Conservation (phyloP, 169 alveolate species). For the Plasmodium chabaudi region DNA sequence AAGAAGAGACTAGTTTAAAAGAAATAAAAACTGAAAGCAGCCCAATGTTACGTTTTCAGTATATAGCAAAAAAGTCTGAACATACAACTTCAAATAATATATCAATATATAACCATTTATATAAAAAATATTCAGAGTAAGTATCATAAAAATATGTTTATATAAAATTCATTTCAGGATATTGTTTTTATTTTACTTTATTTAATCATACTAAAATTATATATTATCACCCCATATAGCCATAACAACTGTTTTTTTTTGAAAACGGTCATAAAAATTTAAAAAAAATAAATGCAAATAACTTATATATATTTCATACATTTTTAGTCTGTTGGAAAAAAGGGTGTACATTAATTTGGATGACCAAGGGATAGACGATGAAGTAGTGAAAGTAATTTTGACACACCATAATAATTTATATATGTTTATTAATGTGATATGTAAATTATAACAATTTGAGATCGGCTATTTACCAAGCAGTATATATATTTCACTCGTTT, state of each 20-base stretch:
- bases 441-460: too few relatives aligned
- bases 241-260: neutral
- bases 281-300: too few relatives aligned
- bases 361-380: constrained; percentile 48
- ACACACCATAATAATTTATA: neutral
- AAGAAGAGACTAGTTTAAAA: neutral
- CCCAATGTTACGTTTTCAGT: constrained; percentile 43
- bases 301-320: neutral
- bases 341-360: constrained; percentile 34
- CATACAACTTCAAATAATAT: neutral
- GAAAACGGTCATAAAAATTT: too few relatives aligned
- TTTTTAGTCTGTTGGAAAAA: constrained; percentile 28
- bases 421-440: too few relatives aligned
- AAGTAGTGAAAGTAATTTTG: constrained; percentile 28
- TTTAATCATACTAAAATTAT: too few relatives aligned
- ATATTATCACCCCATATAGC: too few relatives aligned
- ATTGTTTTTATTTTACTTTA: too few relatives aligned
- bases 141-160: neutral
- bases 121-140: constrained; percentile 46
- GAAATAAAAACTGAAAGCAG: constrained; percentile 14
- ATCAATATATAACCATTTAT: constrained; percentile 15
- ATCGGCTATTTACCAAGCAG: neutral
- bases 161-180: too few relatives aligned
- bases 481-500: neutral
- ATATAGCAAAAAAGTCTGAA: constrained; percentile 8